phyloP scores from a whole-genome alignment of 2,329 filamentous ascomycete species.

The Macrophomina pseudophaseolina region DNA sequence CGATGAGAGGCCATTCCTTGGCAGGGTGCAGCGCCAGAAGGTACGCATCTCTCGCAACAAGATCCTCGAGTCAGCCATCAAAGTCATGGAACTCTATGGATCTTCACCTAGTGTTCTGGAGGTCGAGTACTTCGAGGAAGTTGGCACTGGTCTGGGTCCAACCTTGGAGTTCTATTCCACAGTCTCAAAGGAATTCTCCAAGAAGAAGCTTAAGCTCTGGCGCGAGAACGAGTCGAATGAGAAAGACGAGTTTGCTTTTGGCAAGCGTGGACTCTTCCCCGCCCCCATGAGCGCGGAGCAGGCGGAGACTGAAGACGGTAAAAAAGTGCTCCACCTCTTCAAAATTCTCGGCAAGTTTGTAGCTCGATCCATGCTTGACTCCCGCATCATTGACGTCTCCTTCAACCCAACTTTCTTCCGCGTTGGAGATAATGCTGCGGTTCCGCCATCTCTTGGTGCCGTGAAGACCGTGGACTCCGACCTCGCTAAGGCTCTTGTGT shows the following conservation, averaged over 20 bases:
- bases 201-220: conserved; percentile 97
- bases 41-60: conserved; percentile 95
- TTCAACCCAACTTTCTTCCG: conserved; percentile 99
- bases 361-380: conserved; percentile 96
- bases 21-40: conserved; percentile 91
- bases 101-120: conserved; percentile 95
- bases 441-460: conserved; percentile 84
- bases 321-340: conserved; percentile 86
- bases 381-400: conserved; percentile 94
- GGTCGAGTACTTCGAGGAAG: conserved; percentile 98
- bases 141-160: conserved; percentile 92
- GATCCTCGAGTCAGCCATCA: conserved; percentile 93
- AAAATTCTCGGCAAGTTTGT: conserved; percentile 96
- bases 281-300: conserved; percentile 85
- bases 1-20: conserved; percentile 89
- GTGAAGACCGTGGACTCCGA: conserved; percentile 88
- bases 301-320: conserved; percentile 74
- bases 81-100: conserved; percentile 98
- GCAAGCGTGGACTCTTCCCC: conserved; percentile 85
- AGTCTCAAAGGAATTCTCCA: conserved; percentile 95
- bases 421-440: conserved; percentile 73
- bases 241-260: conserved; percentile 81
- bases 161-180: conserved; percentile 98
- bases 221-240: conserved; percentile 81
- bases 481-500: conserved; percentile 81